Base-by-base conservation (phyloP, 2,329 filamentous ascomycete species). In the Tympanopsis confertula region DNA sequence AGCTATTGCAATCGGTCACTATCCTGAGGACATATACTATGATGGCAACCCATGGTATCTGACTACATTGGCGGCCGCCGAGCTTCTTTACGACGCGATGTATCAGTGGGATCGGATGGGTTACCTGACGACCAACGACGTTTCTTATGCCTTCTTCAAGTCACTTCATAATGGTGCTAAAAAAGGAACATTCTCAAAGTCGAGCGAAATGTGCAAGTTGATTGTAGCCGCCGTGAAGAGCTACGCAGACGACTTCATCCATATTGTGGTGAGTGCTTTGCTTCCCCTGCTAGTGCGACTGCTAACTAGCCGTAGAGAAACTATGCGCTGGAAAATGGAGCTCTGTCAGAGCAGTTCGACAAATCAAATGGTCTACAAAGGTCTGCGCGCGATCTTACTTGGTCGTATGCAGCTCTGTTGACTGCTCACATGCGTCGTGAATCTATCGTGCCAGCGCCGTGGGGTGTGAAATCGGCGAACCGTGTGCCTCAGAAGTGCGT, bases 11-110 rank as follows among this genome's bases (percentile, higher is more conserved):
- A 62, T 82, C 4, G 81, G 82, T 32, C 65, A 82, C 42, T 86
- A 86, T 51, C 58, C 76, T 0, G 80, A 85, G 54, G 84, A 93
- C 47, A 58, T 66, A 3, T 91, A 89, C 58, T 82, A 79, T 55
- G 74, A 74, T 42, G 84, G 83, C 1, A 87, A 91, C 54, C 85
- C 85, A 2, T 91, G 85, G 85, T 84, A 86, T 48, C 67, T 89
- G 12, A 71, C 71, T 47, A 89, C 82, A 1, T 66, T 86, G 20
- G 83, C 82, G 2, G 82, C 82, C 1, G 86, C 84, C 3, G 85
- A 91, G 57, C 79, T 84, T 51, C 69, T 93, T 2, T 89, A 87
- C 53, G 78, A 83, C 47, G 80, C 85, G 1, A 50, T 87, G 1
- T 78, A 80, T 45, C 75, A 81, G 36, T 89, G 82, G 82, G 66